These are phyloP conservation scores for Plantago elongata DNA, from an alignment of 257 asterid genomes.

Conservation along the genomic window DNA sequence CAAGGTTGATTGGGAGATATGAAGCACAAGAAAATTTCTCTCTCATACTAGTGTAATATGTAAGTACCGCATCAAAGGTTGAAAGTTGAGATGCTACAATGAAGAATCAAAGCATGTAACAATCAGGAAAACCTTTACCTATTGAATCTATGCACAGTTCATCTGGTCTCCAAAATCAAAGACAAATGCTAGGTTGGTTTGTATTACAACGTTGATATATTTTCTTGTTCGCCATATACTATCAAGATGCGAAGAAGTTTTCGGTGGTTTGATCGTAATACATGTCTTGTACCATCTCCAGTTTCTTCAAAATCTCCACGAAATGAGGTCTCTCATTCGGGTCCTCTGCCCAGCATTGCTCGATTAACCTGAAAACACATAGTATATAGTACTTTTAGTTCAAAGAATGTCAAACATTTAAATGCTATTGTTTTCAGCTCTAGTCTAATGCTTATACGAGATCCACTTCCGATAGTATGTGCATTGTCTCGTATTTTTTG, in stretches of 20 bases:
- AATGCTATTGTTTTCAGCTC: background rate
- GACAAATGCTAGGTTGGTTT: background rate
- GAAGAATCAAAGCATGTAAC: conserved; percentile 16
- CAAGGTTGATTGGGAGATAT: background rate
- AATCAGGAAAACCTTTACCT: conserved; percentile 11
- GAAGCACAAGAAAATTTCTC: background rate
- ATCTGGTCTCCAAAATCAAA: background rate
- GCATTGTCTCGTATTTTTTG: background rate
- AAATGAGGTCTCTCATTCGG: conserved; percentile 78
- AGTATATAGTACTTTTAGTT: background rate
- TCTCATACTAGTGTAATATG: background rate
- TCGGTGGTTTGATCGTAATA: conserved; percentile 48
- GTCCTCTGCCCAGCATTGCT: conserved; percentile 80
- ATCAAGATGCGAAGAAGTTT: conserved; percentile 47
- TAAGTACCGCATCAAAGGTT: conserved; percentile 6
- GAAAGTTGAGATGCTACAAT: background rate
- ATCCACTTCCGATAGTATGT: background rate
- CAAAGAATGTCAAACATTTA: background rate
- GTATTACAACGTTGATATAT: background rate
- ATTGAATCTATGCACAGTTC: conserved; percentile 25
- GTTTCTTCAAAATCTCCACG: conserved; percentile 73
- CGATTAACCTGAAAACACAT: conserved; percentile 45
- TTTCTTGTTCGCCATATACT: background rate
- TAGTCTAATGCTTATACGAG: no score
- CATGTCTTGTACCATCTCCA: conserved; percentile 57